phyloP scores from a whole-genome alignment of 2,329 filamentous ascomycete genomes.

The Diaporthe vexans region DNA sequence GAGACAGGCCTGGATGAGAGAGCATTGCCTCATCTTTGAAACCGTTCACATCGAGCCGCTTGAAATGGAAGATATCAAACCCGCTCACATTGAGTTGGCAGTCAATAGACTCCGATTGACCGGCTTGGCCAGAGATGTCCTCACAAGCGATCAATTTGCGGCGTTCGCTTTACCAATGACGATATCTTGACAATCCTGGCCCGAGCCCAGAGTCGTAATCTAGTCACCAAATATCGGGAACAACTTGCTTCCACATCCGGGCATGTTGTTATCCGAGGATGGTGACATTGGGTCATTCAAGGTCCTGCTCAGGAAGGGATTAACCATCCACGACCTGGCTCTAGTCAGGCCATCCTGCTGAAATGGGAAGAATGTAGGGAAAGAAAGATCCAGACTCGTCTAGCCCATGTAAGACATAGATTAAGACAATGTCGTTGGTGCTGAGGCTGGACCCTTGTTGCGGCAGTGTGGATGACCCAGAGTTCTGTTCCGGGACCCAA shows the following conservation, averaged over 20 bases:
- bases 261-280: conserved; percentile 5
- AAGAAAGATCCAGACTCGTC: conserved; percentile 26
- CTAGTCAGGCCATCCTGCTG: conserved; percentile 22
- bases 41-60: background rate
- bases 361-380: conserved; percentile 9
- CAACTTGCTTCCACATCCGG: conserved; percentile 4
- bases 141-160: background rate
- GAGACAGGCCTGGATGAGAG: background rate
- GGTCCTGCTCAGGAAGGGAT: conserved; percentile 4
- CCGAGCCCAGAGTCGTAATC: background rate
- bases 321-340: conserved; percentile 1
- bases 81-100: background rate
- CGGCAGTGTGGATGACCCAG: conserved; percentile 5
- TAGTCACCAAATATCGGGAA: background rate
- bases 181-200: background rate
- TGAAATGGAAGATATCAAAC: background rate
- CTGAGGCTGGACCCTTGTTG: conserved; percentile 28
- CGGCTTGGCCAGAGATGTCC: background rate
- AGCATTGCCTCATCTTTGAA: background rate
- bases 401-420: conserved; percentile 21
- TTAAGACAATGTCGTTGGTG: conserved; percentile 11
- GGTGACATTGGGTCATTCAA: background rate
- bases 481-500: conserved; percentile 1
- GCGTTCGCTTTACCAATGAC: background rate
- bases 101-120: background rate